Evolutionary conservation across 2,329 filamentous ascomycete genomes (phyloP).

Genomic region (Sporothrix protearum): DNA sequence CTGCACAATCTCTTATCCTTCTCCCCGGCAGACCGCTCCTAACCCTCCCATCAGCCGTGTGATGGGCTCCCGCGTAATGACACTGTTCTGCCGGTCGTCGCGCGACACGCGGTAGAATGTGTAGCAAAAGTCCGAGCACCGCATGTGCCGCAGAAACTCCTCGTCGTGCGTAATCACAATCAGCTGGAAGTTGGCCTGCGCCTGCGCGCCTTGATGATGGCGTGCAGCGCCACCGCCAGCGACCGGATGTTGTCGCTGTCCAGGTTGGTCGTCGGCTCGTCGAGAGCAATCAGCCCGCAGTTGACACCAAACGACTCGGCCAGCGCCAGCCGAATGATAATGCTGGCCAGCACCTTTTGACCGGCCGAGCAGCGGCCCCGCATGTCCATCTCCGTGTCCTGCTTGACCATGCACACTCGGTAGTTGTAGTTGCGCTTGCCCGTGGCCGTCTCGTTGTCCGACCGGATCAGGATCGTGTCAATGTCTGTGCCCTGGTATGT

Average conservation of each 20-base stretch:
- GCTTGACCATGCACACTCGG: conserved; percentile 95
- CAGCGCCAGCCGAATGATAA: conserved; percentile 93
- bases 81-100: conserved; percentile 80
- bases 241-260: conserved; percentile 92
- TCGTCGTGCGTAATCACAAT: conserved; percentile 99
- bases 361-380: conserved; percentile 93
- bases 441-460: conserved; percentile 70
- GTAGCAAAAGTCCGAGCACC: conserved; percentile 88
- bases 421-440: conserved; percentile 79
- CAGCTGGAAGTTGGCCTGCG: conserved; percentile 93
- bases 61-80: conserved; percentile 70
- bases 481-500: conserved; percentile 98
- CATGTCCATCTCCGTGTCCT: conserved; percentile 99
- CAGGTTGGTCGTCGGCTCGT: conserved; percentile 96
- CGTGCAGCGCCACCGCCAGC: conserved; percentile 76
- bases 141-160: conserved; percentile 90
- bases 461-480: conserved; percentile 91
- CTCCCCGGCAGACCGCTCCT: not conserved
- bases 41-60: conserved; percentile 44
- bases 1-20: not conserved
- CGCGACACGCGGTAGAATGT: conserved; percentile 84
- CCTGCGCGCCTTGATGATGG: conserved; percentile 81
- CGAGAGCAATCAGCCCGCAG: conserved; percentile 86
- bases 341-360: conserved; percentile 92
- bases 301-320: conserved; percentile 96